Base-by-base conservation (phyloP, 1,139 yeast species). In the Blastobotrys buckinghamii region DNA sequence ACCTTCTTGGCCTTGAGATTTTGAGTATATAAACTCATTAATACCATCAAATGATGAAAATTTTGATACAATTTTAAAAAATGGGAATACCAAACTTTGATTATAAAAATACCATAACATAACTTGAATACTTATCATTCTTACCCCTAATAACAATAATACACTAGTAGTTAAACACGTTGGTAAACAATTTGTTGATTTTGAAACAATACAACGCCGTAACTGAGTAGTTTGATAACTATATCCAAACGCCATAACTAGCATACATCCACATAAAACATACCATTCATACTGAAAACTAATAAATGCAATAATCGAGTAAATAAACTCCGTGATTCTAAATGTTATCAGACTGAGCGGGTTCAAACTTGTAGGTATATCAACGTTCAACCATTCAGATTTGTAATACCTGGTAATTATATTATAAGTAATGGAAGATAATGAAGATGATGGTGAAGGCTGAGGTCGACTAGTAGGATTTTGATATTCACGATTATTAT, bases 221-320 rank as follows among this genome's bases (percentile, higher is more conserved):
- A 44, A 22, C 7, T 38, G 32, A n/a, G 47, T 44, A 9, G 42
- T 30, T 33, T 34, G 42, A 32, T 38, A 44, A 24, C 47, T 38
- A 2, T 42, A 7, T 19, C 29, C 20, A 6, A 24, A 16, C 6
- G 42, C 37, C n/a, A 44, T 33, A 9, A 27, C 29, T 15, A 42
- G 10, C 19, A 27, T 4, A 22, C 12, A 17, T n/a, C n/a, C n/a
- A n/a, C n/a, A 26, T 37, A 22, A 15, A 8, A 2, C 24, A 20
- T 39, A 39, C 29, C n/a, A 20, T 13, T 37, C 6, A 13, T 13
- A 16, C 2, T n/a, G 17, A 2, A 20, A 13, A 2, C n/a, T n/a
- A 12, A 39, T 30, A 22, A 34, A 44, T 8, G 38, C 36, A 1
- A 38, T 19, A 6, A 22, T 16, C 10, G 34, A 38, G 33, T 44